Conservation (phyloP, 2,329 filamentous ascomycete genomes). For the Talaromyces sp. region DNA sequence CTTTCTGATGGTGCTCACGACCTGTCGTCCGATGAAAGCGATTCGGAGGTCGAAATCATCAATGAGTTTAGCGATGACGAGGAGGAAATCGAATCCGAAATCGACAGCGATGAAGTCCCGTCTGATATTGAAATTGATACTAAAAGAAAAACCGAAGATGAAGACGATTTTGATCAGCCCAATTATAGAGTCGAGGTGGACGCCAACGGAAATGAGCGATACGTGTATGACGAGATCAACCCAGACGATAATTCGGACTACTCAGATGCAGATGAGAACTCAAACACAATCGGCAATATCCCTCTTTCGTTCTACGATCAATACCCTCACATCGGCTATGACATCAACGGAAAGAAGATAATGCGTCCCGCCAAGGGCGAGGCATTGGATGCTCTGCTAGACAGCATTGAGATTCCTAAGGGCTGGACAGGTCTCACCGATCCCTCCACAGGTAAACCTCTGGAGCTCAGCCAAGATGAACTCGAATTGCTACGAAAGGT, state of each 20-base stretch:
- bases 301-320: conserved; percentile 93
- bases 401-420: conserved; percentile 95
- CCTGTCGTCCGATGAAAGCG: conserved; percentile 40
- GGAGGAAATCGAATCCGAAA: conserved; percentile 48
- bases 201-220: conserved; percentile 85
- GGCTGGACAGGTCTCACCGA: conserved; percentile 97
- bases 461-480: conserved; percentile 83
- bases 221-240: conserved; percentile 90
- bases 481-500: conserved; percentile 83
- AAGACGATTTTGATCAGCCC: conserved; percentile 41
- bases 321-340: conserved; percentile 97
- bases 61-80: conserved; percentile 52
- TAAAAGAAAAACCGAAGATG: conserved; percentile 13
- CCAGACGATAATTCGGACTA: conserved; percentile 96
- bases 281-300: conserved; percentile 94
- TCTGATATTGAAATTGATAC: conserved; percentile 41
- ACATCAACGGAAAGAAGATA: conserved; percentile 98
- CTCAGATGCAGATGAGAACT: conserved; percentile 71
- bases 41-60: conserved; percentile 54
- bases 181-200: conserved; percentile 67
- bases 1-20: conserved; percentile 45
- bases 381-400: conserved; percentile 85
- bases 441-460: conserved; percentile 85
- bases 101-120: conserved; percentile 52
- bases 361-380: conserved; percentile 92